Evolutionary conservation across 1,284 basidiomycete species (phyloP).

Genomic region (Stygiomarasmius scandens): DNA sequence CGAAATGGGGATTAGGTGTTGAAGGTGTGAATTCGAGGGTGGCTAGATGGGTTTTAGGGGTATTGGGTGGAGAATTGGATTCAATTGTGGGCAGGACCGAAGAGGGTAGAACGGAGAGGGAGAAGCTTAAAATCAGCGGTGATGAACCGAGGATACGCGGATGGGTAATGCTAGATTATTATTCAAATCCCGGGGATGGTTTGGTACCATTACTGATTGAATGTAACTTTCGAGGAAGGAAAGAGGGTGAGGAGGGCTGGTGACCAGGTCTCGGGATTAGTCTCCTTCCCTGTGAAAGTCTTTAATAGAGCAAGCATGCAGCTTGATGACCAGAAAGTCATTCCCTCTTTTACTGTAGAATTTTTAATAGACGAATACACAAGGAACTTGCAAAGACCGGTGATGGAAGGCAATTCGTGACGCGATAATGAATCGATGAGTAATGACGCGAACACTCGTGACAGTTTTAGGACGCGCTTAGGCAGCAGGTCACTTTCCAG

Average conservation of each 20-base stretch:
- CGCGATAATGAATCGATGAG: background rate
- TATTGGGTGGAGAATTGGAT: slow-evolving; percentile 34
- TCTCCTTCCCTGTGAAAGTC: background rate
- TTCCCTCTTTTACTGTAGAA: too few species aligned
- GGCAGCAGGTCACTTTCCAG: background rate
- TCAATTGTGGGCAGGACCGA: slow-evolving; percentile 8
- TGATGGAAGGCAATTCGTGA: too few species aligned
- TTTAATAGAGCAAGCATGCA: background rate
- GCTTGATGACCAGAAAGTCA: too few species aligned
- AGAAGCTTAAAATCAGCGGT: slow-evolving; percentile 14
- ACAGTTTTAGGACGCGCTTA: background rate
- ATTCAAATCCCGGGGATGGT: slow-evolving; percentile 53
- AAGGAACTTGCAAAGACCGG: too few species aligned
- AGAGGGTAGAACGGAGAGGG: slow-evolving; percentile 19
- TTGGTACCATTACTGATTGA: slow-evolving; percentile 73
- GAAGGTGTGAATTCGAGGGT: slow-evolving; percentile 82
- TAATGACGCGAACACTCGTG: background rate
- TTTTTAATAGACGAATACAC: too few species aligned
- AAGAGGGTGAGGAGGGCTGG: slow-evolving; percentile 51
- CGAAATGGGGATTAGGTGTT: slow-evolving; percentile 70
- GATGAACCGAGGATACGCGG: slow-evolving; percentile 55
- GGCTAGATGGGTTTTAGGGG: slow-evolving; percentile 67
- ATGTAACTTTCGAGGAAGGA: slow-evolving; percentile 67
- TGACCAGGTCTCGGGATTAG: background rate
- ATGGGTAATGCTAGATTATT: slow-evolving; percentile 78